Base-by-base conservation (phyloP, 441 rosid genomes). In the Mallotus japonicus region DNA sequence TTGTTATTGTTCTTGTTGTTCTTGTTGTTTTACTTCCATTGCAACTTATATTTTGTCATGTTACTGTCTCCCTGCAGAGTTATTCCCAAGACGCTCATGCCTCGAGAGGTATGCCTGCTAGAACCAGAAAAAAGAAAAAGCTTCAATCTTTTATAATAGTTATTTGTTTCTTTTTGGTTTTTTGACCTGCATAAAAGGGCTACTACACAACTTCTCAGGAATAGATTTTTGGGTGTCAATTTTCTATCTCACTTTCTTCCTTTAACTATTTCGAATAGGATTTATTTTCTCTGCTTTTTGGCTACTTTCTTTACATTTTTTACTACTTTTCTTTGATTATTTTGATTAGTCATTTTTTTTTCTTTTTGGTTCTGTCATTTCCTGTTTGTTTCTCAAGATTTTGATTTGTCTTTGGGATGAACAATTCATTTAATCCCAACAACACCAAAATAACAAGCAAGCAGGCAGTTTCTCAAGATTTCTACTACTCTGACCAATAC, bases 51-150 rank as follows among this genome's bases (percentile, higher is more conserved):
- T 78, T 81, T 89, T 89, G 92, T 85, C 92, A 84, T 85, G 79
- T 87, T 90, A 76, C 77, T 90, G 87, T 89, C 86, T 85, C 80
- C 80, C 82, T 82, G 88, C 92, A 95, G 99, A 85, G 90, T 95
- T 76, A 93, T 95, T 89, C 99, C 98, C 90, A 93, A 91, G 95
- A 95, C 97, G 82, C 97, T 95, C 90, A 93, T 92, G 99, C 99
- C 97, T 86, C 96, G 92, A 90, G 98, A 95, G 99, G 99, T 95
- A 88, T 86, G 92, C 85, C 84, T 82, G 80, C 77, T 76, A 66
- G 62, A 65, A 55, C 87, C 76, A 73, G 74, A 4, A 54, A 15
- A 69, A 75, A 81, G 46, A 37, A 82, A 83, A 84, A 83, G 62
- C 85, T 72, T 76, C 37, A n/a, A 80, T 73, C 86, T 78, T 92